These are phyloP conservation scores for Pseudocercospora musae DNA, from an alignment of 2,329 filamentous ascomycete genomes.

Conservation along the genomic window DNA sequence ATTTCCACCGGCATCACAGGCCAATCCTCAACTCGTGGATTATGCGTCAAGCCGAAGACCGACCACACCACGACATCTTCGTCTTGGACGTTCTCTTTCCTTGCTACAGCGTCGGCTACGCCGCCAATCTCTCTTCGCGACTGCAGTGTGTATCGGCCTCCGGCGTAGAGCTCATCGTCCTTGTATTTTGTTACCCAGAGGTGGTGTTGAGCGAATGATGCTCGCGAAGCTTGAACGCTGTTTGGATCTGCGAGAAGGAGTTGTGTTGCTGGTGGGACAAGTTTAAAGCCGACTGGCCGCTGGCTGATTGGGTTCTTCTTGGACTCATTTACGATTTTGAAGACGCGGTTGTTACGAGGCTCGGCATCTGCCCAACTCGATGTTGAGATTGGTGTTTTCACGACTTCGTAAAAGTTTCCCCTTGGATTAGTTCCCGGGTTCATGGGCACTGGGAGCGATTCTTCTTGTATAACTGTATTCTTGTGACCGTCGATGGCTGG, in stretches of 20 bases:
- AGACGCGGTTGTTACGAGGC: slow-evolving; percentile 43
- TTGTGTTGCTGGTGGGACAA: slow-evolving; percentile 49
- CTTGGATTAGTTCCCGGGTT: slow-evolving; percentile 52
- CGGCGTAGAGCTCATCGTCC: slow-evolving; percentile 59
- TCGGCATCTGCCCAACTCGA: slow-evolving; percentile 52
- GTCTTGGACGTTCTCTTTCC: slow-evolving; percentile 26
- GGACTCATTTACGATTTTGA: slow-evolving; percentile 49
- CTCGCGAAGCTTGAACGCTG: slow-evolving; percentile 56
- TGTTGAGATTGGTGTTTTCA: slow-evolving; percentile 48
- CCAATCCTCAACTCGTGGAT: slow-evolving; percentile 49
- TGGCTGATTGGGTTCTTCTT: slow-evolving; percentile 47
- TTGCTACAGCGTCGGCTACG: background rate
- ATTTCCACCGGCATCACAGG: slow-evolving; percentile 59
- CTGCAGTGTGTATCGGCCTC: slow-evolving; percentile 54
- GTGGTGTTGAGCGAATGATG: slow-evolving; percentile 57
- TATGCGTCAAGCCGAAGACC: slow-evolving; percentile 43
- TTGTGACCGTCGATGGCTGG: slow-evolving; percentile 46
- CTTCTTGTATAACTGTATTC: slow-evolving; percentile 50
- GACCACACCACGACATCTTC: slow-evolving; percentile 49
- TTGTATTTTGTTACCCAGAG: slow-evolving; percentile 57
- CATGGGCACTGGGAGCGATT: slow-evolving; percentile 59
- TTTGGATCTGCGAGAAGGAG: slow-evolving; percentile 52
- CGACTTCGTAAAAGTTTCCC: slow-evolving; percentile 48
- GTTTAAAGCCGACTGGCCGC: slow-evolving; percentile 51
- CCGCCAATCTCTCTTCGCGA: slow-evolving; percentile 51